Evolutionary conservation across 2,329 filamentous ascomycete genomes (phyloP), one percentile per base, ranked within the genome.

Genomic region (Paramyrothecium sp.): DNA sequence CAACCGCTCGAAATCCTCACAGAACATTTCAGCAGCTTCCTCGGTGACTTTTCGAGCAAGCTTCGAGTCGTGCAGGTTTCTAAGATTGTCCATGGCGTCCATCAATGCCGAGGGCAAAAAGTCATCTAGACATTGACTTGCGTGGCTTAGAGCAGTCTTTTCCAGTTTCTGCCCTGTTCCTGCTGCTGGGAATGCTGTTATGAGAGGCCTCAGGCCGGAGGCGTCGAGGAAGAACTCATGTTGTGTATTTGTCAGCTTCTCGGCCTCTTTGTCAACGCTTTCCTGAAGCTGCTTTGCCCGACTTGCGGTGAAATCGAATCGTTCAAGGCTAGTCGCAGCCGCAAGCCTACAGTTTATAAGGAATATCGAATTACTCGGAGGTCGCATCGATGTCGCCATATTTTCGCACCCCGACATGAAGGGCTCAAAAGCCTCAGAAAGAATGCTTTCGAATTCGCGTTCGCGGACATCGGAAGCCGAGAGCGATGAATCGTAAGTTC

Each of bases 31-130:
- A 1, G 92, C 90, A 0, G 93, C 94, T 61, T 90, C 85, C 65
- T 96, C 91, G 0, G 91, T 95, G 52, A 97, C 84, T 51, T 87
- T 81, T 51, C 91, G 85, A 16, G 89, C 89, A 57, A 96, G 76
- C 12, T 80, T 81, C 1, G 89, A 84, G 66, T 91, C 90, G 60
- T 89, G 87, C 2, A 99, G 75, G 47, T 85, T 79, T 61, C 88
- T 89, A 23, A 98, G 73, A 59, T 92, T 91, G 53, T 95, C 90
- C 65, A 91, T 87, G 3, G 93, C 93, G 70, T 99, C 95, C 80
- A 97, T 94, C 30, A 97, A 81, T 3, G 94, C 95, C 1, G 92
- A 96, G 0, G 95, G 93, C 22, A 99, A 78, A 75, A 98, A 99
- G 59, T 92, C 88, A 68, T 99, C 95, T 7, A 99, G 80, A 46